A percentile compares a stretch with the other conserved stretches of the same genome.
These are phyloP conservation scores for Schizosaccharomyces osmophilus DNA, from an alignment of 805 yeast species.

Conservation along the genomic window DNA sequence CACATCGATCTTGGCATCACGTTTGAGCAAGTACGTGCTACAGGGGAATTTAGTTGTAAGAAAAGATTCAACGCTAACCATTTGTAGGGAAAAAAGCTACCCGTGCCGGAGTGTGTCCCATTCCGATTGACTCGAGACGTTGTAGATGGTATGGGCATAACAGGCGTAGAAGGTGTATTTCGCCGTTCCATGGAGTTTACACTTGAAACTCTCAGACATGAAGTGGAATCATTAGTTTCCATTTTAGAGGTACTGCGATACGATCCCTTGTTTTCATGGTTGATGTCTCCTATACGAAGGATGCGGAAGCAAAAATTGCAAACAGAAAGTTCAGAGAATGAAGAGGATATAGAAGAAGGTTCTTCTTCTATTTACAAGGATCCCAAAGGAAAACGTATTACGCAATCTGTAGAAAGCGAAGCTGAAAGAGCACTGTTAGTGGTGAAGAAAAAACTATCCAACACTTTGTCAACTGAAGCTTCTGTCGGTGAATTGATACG, in stretches of 20 bases:
- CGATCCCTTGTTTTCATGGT: conserved; percentile 81
- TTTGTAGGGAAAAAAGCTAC: conserved; percentile 35
- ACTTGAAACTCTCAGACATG: conserved; percentile 36
- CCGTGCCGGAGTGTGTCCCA: conserved; percentile 84
- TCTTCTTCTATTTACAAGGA: not conserved
- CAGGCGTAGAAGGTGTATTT: conserved; percentile 64
- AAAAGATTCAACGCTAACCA: not conserved
- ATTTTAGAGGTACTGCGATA: conserved; percentile 66
- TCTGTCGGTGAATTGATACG: conserved; percentile 55
- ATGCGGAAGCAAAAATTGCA: not conserved
- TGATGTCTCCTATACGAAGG: conserved; percentile 38
- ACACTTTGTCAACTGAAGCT: conserved; percentile 59
- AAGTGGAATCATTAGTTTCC: conserved; percentile 47
- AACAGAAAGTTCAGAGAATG: not conserved
- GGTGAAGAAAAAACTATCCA: conserved; percentile 49
- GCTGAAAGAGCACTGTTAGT: conserved; percentile 56
- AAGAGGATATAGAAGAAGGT: not conserved
- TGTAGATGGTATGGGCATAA: conserved; percentile 76
- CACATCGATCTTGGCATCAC: conserved; percentile 94
- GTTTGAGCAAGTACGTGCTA: conserved; percentile 38
- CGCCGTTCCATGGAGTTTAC: conserved; percentile 49
- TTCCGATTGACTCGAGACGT: conserved; percentile 75
- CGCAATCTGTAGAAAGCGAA: conserved; percentile 22
- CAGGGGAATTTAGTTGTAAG: too few relatives aligned
- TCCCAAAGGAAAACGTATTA: not conserved